Conservation (phyloP, 192 early-diverging fungal genomes). For the Kappamyces sp. region DNA sequence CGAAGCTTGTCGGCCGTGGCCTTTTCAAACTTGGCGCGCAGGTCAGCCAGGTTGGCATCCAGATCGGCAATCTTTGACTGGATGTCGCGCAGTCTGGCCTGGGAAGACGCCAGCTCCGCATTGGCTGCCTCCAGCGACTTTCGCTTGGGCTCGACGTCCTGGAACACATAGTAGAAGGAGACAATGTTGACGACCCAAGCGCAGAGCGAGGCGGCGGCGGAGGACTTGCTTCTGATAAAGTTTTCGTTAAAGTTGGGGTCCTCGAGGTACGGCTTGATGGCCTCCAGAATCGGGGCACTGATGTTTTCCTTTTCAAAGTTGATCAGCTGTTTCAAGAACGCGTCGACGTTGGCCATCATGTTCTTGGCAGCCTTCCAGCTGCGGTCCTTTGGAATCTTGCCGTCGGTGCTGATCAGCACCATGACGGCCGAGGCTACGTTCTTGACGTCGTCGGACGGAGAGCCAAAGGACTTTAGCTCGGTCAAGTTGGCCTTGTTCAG, state of each 20-base stretch:
- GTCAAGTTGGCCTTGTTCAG: slow-evolving; percentile 66
- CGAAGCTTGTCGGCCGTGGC: slow-evolving; percentile 57
- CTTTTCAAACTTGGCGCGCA: slow-evolving; percentile 60
- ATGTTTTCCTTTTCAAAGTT: slow-evolving; percentile 63
- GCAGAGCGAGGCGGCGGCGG: slow-evolving; percentile 62
- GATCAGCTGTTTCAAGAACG: slow-evolving; percentile 54
- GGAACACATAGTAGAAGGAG: slow-evolving; percentile 54
- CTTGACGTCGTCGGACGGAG: slow-evolving; percentile 57
- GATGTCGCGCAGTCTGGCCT: slow-evolving; percentile 49
- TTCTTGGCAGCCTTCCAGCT: slow-evolving; percentile 62
- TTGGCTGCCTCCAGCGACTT: slow-evolving; percentile 54
- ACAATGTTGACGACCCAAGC: slow-evolving; percentile 63
- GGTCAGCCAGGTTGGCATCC: slow-evolving; percentile 52
- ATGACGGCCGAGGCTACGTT: slow-evolving; percentile 55
- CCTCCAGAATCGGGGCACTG: slow-evolving; percentile 54
- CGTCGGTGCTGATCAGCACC: slow-evolving; percentile 55
- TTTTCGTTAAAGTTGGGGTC: slow-evolving; percentile 64
- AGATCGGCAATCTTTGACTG: slow-evolving; percentile 58
- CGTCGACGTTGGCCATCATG: slow-evolving; percentile 67
- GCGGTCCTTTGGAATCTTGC: slow-evolving; percentile 61
- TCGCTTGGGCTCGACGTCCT: slow-evolving; percentile 61
- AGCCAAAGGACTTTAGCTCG: slow-evolving; percentile 63
- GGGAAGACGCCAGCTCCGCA: slow-evolving; percentile 46
- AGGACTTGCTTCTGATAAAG: slow-evolving; percentile 57
- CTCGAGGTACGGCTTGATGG: slow-evolving; percentile 50